Conservation (phyloP, 2,329 filamentous ascomycete genomes). For the Ceratocystis ficicola region DNA sequence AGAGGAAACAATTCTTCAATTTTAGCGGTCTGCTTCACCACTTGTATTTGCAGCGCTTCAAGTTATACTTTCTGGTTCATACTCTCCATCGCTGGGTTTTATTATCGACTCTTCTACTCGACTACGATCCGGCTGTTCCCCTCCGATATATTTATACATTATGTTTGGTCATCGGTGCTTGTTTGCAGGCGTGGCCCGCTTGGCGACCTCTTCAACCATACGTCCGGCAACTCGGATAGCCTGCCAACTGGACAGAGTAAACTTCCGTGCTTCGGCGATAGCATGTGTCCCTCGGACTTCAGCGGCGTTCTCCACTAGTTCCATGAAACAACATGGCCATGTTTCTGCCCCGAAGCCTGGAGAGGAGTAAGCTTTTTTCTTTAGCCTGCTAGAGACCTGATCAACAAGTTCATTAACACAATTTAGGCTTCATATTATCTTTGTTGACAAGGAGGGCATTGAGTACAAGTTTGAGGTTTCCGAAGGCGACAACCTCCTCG, state of each 20-base stretch:
- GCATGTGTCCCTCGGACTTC: neutral
- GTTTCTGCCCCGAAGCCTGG: slow-evolving; percentile 73
- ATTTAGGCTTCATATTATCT: slow-evolving; percentile 69
- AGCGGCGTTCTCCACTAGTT: slow-evolving; percentile 51
- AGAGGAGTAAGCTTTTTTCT: slow-evolving; percentile 60
- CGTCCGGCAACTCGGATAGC: slow-evolving; percentile 25
- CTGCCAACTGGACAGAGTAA: neutral
- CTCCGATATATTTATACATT: neutral
- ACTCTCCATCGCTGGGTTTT: neutral
- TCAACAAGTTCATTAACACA: neutral
- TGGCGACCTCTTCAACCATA: slow-evolving; percentile 12
- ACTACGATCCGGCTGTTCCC: neutral
- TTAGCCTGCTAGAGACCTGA: neutral
- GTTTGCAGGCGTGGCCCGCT: slow-evolving; percentile 14
- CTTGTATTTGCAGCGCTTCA: too few relatives aligned
- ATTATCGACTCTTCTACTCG: neutral
- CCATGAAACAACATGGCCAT: slow-evolving; percentile 58
- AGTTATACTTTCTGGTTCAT: too few relatives aligned
- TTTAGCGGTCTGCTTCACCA: too few relatives aligned
- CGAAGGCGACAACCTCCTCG: slow-evolving; percentile 82
- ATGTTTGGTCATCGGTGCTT: slow-evolving; percentile 18
- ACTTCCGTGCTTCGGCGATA: slow-evolving; percentile 3
- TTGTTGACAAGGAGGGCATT: slow-evolving; percentile 79
- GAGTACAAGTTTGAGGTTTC: slow-evolving; percentile 66
- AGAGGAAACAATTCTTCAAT: too few relatives aligned